These are phyloP conservation scores for Xerocomellus amylosporus DNA, from an alignment of 768 basidiomycete genomes.

Conservation along the genomic window DNA sequence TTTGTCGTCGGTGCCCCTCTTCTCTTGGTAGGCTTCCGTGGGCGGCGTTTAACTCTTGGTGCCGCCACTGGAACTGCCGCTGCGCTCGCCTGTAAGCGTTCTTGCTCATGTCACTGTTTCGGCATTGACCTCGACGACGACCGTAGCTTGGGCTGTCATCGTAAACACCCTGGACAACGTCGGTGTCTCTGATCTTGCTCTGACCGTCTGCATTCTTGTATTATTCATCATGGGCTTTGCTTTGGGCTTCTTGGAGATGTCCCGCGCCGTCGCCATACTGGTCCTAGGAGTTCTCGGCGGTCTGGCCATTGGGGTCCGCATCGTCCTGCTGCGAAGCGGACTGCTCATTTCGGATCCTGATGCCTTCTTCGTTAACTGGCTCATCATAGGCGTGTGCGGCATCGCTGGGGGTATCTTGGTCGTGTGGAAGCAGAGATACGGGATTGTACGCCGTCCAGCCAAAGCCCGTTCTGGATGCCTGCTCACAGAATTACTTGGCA, in stretches of 20 bases:
- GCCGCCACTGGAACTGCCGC: constrained; percentile 51
- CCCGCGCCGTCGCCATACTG: constrained; percentile 45
- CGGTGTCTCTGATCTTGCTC: constrained; percentile 50
- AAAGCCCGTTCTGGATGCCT: not conserved
- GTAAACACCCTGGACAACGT: constrained; percentile 50
- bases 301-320: constrained; percentile 53
- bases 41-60: constrained; percentile 56
- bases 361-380: constrained; percentile 49
- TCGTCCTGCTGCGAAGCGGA: constrained; percentile 47
- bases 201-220: constrained; percentile 48
- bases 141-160: constrained; percentile 57
- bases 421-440: constrained; percentile 44
- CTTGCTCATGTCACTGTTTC: not conserved
- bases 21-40: constrained; percentile 53
- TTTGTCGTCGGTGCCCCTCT: constrained; percentile 53
- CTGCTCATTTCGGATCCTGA: constrained; percentile 42
- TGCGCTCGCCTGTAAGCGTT: constrained; percentile 42
- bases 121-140: not conserved
- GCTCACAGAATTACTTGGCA: constrained; percentile 21
- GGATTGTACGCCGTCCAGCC: constrained; percentile 42
- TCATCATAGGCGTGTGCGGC: constrained; percentile 47
- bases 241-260: constrained; percentile 52
- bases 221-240: constrained; percentile 51
- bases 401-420: constrained; percentile 41
- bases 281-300: constrained; percentile 54